Evolutionary conservation across 192 early-diverging fungal genomes (phyloP).

Genomic region (Gryganskiella cystojenkinii): DNA sequence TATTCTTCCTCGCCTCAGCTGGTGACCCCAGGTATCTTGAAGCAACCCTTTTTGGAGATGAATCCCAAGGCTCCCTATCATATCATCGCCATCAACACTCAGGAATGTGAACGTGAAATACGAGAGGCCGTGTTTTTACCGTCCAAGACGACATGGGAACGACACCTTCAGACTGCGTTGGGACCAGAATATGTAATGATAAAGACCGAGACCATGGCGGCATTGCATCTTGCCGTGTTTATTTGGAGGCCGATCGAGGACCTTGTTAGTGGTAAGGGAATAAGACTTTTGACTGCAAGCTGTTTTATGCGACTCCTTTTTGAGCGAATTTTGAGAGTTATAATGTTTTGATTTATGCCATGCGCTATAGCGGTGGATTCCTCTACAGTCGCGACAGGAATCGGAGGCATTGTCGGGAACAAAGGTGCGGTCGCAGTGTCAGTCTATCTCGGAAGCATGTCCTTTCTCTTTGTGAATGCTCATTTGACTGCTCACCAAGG

Average conservation of each 20-base stretch:
- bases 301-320: no score
- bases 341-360: not conserved
- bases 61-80: conserved; percentile 56
- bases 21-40: conserved; percentile 4
- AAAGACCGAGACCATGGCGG: conserved; percentile 63
- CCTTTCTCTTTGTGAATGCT: conserved; percentile 61
- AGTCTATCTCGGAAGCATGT: conserved; percentile 57
- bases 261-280: conserved; percentile 52
- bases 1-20: not conserved
- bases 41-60: conserved; percentile 36
- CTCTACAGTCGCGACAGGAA: conserved; percentile 51
- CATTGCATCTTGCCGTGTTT: conserved; percentile 61
- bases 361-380: conserved; percentile 40
- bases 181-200: conserved; percentile 58
- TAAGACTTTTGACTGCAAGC: no score
- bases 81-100: conserved; percentile 63
- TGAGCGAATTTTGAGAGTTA: not conserved
- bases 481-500: conserved; percentile 62
- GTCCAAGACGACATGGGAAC: conserved; percentile 62
- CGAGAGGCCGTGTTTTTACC: conserved; percentile 61
- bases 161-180: conserved; percentile 36
- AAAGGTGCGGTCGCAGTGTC: conserved; percentile 65
- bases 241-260: conserved; percentile 55
- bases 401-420: conserved; percentile 56
- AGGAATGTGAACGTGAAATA: conserved; percentile 67